These are phyloP conservation scores for Conoideocrella luteorostrata DNA, from an alignment of 2,329 filamentous ascomycete species.

Conservation along the genomic window DNA sequence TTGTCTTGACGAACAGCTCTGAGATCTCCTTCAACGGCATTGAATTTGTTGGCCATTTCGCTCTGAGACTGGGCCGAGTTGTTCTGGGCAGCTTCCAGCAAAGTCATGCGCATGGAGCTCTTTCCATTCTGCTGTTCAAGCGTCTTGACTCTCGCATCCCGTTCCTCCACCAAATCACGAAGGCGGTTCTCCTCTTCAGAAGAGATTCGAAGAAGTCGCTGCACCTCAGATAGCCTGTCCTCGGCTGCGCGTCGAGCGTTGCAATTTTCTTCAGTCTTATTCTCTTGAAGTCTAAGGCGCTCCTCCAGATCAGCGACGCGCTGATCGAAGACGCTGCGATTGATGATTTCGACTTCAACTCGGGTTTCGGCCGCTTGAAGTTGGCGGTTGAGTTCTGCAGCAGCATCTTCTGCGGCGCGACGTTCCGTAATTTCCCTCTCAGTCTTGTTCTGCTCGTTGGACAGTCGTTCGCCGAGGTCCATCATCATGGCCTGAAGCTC, in stretches of 20 bases:
- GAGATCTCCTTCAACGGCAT: slow-evolving; percentile 47
- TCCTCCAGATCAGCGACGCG: slow-evolving; percentile 65
- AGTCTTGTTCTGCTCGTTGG: slow-evolving; percentile 38
- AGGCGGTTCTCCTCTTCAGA: slow-evolving; percentile 69
- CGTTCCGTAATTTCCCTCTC: slow-evolving; percentile 44
- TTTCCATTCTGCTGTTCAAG: slow-evolving; percentile 51
- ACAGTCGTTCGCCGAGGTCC: slow-evolving; percentile 53
- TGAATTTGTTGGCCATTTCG: slow-evolving; percentile 51
- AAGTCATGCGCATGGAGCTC: slow-evolving; percentile 53
- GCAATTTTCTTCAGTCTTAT: slow-evolving; percentile 58
- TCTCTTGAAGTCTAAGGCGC: slow-evolving; percentile 57
- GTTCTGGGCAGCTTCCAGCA: slow-evolving; percentile 61
- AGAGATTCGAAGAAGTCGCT: slow-evolving; percentile 60
- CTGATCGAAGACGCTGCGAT: slow-evolving; percentile 51
- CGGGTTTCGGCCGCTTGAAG: slow-evolving; percentile 52
- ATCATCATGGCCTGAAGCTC: slow-evolving; percentile 54
- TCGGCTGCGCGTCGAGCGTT: slow-evolving; percentile 59
- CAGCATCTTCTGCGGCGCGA: slow-evolving; percentile 46
- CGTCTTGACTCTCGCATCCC: slow-evolving; percentile 57
- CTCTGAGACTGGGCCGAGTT: slow-evolving; percentile 47
- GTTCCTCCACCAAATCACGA: slow-evolving; percentile 60
- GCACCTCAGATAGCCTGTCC: slow-evolving; percentile 66
- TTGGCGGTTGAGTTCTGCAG: slow-evolving; percentile 47
- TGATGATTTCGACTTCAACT: slow-evolving; percentile 55
- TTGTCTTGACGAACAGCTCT: slow-evolving; percentile 49